Percentiles rank a stretch among this genome's conserved stretches.
Evolutionary conservation across 768 basidiomycete genomes (phyloP).

Genomic region (Russula compacta): DNA sequence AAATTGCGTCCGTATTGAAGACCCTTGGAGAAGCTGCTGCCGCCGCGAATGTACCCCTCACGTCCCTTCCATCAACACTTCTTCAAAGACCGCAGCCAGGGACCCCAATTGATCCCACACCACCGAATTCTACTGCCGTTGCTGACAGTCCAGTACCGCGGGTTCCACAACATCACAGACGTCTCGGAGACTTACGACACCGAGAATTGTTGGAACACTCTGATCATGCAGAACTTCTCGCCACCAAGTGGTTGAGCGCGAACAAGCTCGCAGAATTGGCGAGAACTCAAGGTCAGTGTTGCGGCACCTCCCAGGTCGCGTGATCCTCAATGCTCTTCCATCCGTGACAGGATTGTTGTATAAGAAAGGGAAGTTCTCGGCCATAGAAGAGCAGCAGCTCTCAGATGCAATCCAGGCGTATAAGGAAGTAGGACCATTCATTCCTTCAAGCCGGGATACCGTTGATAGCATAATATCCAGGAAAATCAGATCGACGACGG

Average conservation of each 20-base stretch:
- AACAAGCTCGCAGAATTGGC: conserved; percentile 61
- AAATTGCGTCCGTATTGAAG: conserved; percentile 58
- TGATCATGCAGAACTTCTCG: conserved; percentile 59
- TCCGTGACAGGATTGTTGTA: conserved; percentile 58
- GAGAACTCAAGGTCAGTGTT: conserved; percentile 47
- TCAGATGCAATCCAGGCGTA: conserved; percentile 56
- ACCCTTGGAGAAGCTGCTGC: conserved; percentile 51
- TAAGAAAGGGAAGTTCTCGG: conserved; percentile 82
- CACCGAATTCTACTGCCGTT: not conserved
- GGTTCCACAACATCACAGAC: conserved; percentile 5
- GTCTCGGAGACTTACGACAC: not conserved
- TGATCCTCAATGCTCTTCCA: not conserved
- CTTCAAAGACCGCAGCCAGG: not conserved
- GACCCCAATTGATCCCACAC: not conserved
- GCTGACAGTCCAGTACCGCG: not conserved
- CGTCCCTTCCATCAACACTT: conserved; percentile 10
- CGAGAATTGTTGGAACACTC: conserved; percentile 35
- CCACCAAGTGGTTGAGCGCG: conserved; percentile 72
- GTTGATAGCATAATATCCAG: conserved; percentile 27
- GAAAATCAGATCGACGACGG: conserved; percentile 43
- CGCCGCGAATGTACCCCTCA: conserved; percentile 30
- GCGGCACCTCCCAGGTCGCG: not conserved
- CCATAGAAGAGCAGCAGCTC: conserved; percentile 63
- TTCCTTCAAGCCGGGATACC: not conserved
- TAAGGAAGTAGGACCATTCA: conserved; percentile 37